phyloP scores from a whole-genome alignment of 768 basidiomycete genomes.

The Russula emetica region DNA sequence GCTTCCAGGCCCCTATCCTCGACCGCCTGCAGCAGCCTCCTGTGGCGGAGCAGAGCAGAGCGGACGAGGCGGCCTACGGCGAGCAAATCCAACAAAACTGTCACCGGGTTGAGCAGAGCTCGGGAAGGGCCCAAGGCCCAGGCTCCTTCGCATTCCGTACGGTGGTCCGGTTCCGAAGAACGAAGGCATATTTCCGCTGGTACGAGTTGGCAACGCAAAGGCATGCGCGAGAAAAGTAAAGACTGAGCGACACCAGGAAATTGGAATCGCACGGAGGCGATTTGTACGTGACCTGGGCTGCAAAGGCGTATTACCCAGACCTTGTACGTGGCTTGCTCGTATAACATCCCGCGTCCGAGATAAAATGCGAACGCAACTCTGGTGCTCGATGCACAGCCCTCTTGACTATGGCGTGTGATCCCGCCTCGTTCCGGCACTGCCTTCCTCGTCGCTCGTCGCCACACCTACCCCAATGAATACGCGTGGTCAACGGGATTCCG shows the following conservation, averaged over 20 bases:
- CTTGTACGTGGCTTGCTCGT: slow-evolving; percentile 17
- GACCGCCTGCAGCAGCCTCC: slow-evolving; percentile 9
- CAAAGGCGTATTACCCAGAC: neutral
- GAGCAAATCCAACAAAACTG: slow-evolving; percentile 25
- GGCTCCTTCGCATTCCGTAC: slow-evolving; percentile 22
- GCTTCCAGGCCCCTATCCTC: slow-evolving; percentile 24
- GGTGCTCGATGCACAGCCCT: slow-evolving; percentile 7
- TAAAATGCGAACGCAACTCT: slow-evolving; percentile 4
- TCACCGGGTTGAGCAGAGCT: slow-evolving; percentile 27
- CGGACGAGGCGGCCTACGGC: slow-evolving; percentile 19
- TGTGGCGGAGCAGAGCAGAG: slow-evolving; percentile 15
- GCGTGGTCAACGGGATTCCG: slow-evolving; percentile 5
- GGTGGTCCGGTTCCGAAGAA: slow-evolving; percentile 22
- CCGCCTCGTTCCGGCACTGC: slow-evolving; percentile 24
- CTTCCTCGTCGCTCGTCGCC: slow-evolving; percentile 20
- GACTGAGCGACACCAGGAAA: slow-evolving; percentile 12
- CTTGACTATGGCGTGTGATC: slow-evolving; percentile 9
- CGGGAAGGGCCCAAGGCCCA: slow-evolving; percentile 16
- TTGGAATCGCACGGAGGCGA: slow-evolving; percentile 9
- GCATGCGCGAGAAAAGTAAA: slow-evolving; percentile 11
- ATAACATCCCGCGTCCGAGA: slow-evolving; percentile 9
- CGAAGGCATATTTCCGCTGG: slow-evolving; percentile 8
- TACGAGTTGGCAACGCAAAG: neutral
- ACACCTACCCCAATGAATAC: slow-evolving; percentile 11
- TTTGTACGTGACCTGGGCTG: slow-evolving; percentile 4